Evolutionary conservation across 768 basidiomycete species (phyloP), one percentile per base, ranked within the genome.

Genomic region (Boletus huronensis): DNA sequence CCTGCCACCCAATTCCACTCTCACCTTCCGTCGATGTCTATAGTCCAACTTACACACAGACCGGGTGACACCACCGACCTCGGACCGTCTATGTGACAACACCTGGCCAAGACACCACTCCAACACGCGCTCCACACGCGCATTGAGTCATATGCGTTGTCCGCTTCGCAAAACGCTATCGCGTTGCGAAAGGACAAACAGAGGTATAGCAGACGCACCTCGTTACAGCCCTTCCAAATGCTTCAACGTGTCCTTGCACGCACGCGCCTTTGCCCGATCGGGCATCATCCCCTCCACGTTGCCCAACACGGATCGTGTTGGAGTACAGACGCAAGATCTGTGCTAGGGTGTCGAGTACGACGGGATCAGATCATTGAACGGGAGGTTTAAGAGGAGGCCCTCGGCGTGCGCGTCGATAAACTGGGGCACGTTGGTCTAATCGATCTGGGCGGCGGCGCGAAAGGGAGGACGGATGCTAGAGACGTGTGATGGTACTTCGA

Each of bases 191-290:
- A 85, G 21, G 78, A 76, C 59, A 94, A 25, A 2, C 23, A 25
- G 23, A 25, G 23, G 70, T 98, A 98, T 26, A 88, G 23, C 23
- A 25, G 2, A n/a, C 23, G 23, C 32, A 82, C 72, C 62, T 87
- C 87, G 72, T 99, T 99, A 93, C 55, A 91, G 72, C 5, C 79
- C 75, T 70, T 98, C 94, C 44, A 97, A 70, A 14, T 50, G 55
- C 35, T 29, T 55, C 36, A 70, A 41, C 2, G 64, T 61, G 0
- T 58, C 55, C 38, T 35, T 49, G 51, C 60, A 60, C 31, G 11
- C 31, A 8, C 7, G 6, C 31, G 11, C 11, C 31, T 11, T 8
- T 31, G 31, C 31, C 31, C 9, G 31, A 9, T 32, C 31, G 31
- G 31, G 11, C 31, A 31, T 31, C 31, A 3, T 13, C 31, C 23